Evolutionary conservation across 768 basidiomycete species (phyloP).

Genomic region (Psilocybe tampanensis): DNA sequence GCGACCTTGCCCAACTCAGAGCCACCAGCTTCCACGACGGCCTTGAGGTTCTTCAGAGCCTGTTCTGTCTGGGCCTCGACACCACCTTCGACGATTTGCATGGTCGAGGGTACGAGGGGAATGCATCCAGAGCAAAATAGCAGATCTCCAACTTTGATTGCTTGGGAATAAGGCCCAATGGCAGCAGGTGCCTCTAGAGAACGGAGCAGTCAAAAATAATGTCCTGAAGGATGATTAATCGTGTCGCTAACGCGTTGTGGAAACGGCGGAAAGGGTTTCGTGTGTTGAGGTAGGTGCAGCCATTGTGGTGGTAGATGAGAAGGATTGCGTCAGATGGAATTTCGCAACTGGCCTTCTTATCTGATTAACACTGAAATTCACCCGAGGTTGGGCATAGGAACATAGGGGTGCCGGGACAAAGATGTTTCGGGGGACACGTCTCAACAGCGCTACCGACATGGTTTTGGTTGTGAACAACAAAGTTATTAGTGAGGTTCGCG

Average conservation of each 20-base stretch:
- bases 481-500: neutral
- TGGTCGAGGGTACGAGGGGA: constrained; percentile 73
- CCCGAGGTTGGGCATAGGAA: neutral
- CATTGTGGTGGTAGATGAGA: constrained; percentile 27
- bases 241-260: constrained; percentile 40
- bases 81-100: constrained; percentile 71
- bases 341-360: neutral
- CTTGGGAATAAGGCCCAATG: constrained; percentile 89
- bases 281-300: constrained; percentile 37
- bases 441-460: constrained; percentile 8
- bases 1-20: constrained; percentile 79
- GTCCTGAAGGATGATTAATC: neutral
- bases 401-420: neutral
- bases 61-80: constrained; percentile 82
- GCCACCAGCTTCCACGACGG: constrained; percentile 82
- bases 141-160: constrained; percentile 78
- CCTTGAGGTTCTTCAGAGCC: constrained; percentile 83
- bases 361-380: constrained; percentile 9
- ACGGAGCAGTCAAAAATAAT: neutral
- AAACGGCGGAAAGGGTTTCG: constrained; percentile 40
- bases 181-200: constrained; percentile 71
- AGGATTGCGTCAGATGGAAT: constrained; percentile 8
- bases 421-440: neutral
- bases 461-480: neutral
- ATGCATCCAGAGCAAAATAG: constrained; percentile 92